Evolutionary conservation across 768 basidiomycete genomes (phyloP).

Genomic region (Fistulinella prunicolor): DNA sequence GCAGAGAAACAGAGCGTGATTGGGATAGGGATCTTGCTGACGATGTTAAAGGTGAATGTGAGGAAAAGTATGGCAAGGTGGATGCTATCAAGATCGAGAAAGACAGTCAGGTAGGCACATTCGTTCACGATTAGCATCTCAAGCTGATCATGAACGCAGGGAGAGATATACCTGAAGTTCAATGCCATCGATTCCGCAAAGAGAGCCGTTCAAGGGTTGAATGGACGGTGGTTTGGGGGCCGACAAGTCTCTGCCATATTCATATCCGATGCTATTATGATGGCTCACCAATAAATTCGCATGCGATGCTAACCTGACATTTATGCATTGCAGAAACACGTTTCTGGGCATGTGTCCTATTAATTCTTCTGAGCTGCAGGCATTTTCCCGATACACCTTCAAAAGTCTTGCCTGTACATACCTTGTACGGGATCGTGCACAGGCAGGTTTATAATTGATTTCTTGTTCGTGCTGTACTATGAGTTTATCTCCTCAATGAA

Average conservation of each 20-base stretch:
- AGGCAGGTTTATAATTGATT: conserved; percentile 40
- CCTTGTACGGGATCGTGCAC: conserved; percentile 29
- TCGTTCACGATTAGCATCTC: not conserved
- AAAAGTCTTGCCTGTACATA: conserved; percentile 32
- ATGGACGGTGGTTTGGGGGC: conserved; percentile 97
- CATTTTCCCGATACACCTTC: conserved; percentile 27
- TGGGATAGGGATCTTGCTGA: conserved; percentile 97
- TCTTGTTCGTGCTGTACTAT: conserved; percentile 28
- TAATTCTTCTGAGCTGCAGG: conserved; percentile 34
- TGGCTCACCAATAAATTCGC: conserved; percentile 69
- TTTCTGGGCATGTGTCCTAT: conserved; percentile 21
- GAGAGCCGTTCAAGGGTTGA: conserved; percentile 83
- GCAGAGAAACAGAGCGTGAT: conserved; percentile 89
- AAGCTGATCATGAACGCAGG: conserved; percentile 45
- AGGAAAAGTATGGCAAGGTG: conserved; percentile 86
- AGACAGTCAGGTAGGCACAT: conserved; percentile 75
- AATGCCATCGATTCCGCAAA: conserved; percentile 73
- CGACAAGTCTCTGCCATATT: conserved; percentile 83
- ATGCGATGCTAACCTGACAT: conserved; percentile 23
- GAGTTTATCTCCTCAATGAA: conserved; percentile 34
- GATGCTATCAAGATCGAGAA: conserved; percentile 89
- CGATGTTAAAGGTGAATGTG: conserved; percentile 93
- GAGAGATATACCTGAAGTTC: conserved; percentile 97
- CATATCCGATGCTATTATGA: conserved; percentile 93
- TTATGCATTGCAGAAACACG: conserved; percentile 28